A percentile compares a stretch with the other conserved stretches of the same genome.
These are phyloP conservation scores for Irpex lacteus DNA, from an alignment of 1,284 basidiomycete species.

Conservation along the genomic window DNA sequence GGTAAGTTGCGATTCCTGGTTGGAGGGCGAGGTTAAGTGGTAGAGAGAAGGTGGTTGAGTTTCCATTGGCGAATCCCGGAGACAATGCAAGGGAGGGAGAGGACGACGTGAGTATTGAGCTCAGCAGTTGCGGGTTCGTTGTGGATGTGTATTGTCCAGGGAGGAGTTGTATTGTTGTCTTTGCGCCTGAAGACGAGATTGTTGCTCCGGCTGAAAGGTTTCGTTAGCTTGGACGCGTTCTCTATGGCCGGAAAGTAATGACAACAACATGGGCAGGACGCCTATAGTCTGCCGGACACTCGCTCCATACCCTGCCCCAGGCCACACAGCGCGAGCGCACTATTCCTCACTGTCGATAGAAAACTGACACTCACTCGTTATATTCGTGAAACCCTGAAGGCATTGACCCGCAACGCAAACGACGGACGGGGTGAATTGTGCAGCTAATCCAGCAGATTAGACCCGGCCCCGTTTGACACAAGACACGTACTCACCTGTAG, in stretches of 20 bases:
- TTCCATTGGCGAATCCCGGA: conserved; percentile 53
- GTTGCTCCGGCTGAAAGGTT: conserved; percentile 56
- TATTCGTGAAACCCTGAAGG: conserved; percentile 69
- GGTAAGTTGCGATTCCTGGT: conserved; percentile 63
- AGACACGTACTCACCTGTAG: conserved; percentile 39
- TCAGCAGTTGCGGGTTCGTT: conserved; percentile 68
- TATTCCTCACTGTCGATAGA: no score
- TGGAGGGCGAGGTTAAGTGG: conserved; percentile 64
- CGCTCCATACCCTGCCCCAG: neutral
- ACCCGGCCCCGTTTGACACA: conserved; percentile 1
- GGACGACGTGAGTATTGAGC: conserved; percentile 60
- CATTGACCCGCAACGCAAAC: conserved; percentile 83
- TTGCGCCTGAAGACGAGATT: conserved; percentile 50
- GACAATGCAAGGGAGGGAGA: conserved; percentile 56
- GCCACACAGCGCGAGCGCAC: neutral
- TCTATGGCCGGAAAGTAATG: neutral
- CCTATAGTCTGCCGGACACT: neutral
- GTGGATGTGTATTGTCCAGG: conserved; percentile 72
- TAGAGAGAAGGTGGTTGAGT: conserved; percentile 46
- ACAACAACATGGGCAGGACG: neutral
- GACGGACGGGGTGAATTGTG: conserved; percentile 57
- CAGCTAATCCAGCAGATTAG: conserved; percentile 30
- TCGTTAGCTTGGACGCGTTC: conserved; percentile 13
- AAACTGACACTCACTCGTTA: conserved; percentile 49
- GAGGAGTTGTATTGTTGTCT: conserved; percentile 57